A percentile compares a stretch with the other conserved stretches of the same genome.
phyloP scores from a whole-genome alignment of 768 basidiomycete species.

The Royoungia palumana region DNA sequence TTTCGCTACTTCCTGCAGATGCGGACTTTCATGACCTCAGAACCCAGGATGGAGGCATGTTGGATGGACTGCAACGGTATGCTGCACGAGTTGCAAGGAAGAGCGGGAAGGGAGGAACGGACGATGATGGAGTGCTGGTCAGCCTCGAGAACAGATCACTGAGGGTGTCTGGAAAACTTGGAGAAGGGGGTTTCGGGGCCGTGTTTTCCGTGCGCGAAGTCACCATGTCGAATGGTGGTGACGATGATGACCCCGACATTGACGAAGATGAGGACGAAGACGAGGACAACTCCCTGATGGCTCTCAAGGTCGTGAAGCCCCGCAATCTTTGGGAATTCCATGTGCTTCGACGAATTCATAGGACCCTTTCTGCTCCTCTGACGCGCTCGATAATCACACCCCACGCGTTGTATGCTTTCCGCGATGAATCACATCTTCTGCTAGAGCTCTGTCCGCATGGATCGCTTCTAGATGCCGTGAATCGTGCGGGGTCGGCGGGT shows the following conservation, averaged over 20 bases:
- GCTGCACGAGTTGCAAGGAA: constrained; percentile 44
- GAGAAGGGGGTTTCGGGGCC: constrained; percentile 94
- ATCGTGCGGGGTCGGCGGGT: constrained; percentile 71
- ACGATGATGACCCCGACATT: constrained; percentile 44
- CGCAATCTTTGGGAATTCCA: constrained; percentile 91
- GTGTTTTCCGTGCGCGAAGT: constrained; percentile 82
- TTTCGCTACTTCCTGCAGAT: constrained; percentile 63
- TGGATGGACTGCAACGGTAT: constrained; percentile 73
- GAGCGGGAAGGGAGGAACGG: constrained; percentile 30
- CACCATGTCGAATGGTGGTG: constrained; percentile 39
- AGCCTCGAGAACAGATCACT: constrained; percentile 62
- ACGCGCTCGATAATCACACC: constrained; percentile 72
- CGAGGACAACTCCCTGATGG: constrained; percentile 58
- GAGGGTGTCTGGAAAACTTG: constrained; percentile 80
- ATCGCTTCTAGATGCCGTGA: constrained; percentile 88
- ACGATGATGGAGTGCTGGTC: constrained; percentile 48
- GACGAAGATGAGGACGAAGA: constrained; percentile 53
- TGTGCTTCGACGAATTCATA: constrained; percentile 74
- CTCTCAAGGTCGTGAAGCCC: constrained; percentile 90
- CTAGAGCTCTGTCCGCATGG: constrained; percentile 90
- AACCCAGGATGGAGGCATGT: constrained; percentile 49
- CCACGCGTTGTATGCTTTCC: constrained; percentile 76
- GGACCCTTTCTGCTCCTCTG: constrained; percentile 54
- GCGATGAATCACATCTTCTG: constrained; percentile 87
- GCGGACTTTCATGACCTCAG: constrained; percentile 59